Percentiles rank a stretch among this genome's conserved stretches.
Conservation (phyloP, 495 filamentous ascomycete genomes). For the Podospora appendiculata region DNA sequence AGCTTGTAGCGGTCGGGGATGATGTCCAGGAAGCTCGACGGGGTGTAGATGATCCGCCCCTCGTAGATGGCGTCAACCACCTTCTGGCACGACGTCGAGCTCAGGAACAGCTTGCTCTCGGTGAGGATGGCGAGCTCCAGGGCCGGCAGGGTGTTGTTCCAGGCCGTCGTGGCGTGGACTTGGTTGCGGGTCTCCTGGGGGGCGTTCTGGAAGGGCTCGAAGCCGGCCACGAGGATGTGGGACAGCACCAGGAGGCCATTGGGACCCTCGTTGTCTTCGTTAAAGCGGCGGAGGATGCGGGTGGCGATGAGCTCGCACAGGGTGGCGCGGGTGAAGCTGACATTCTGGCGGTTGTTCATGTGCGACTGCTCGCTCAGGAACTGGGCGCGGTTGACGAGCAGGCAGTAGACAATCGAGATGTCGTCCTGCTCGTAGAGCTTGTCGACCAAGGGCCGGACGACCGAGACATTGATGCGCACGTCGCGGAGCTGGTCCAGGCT, state of each 20-base stretch:
- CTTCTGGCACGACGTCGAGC: conserved; percentile 60
- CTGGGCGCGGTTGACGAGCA: conserved; percentile 62
- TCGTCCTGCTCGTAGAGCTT: conserved; percentile 61
- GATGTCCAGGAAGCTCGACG: conserved; percentile 60
- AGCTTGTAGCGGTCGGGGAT: conserved; percentile 69
- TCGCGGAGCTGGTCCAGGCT: conserved; percentile 59
- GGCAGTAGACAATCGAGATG: conserved; percentile 60
- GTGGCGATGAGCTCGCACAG: conserved; percentile 64
- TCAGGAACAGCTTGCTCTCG: conserved; percentile 59
- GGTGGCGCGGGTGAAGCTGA: conserved; percentile 56
- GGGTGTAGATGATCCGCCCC: conserved; percentile 62
- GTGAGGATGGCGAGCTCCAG: conserved; percentile 66
- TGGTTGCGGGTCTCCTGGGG: conserved; percentile 48
- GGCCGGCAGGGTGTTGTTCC: conserved; percentile 55
- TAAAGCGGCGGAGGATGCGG: conserved; percentile 56
- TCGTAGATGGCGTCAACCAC: conserved; percentile 64
- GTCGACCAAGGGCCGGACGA: conserved; percentile 62
- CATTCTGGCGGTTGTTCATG: conserved; percentile 60
- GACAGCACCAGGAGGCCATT: conserved; percentile 54
- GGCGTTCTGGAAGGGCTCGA: conserved; percentile 65
- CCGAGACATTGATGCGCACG: conserved; percentile 60
- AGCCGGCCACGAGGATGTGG: conserved; percentile 64
- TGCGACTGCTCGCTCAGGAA: conserved; percentile 60
- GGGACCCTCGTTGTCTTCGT: conserved; percentile 57
- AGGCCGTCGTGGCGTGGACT: conserved; percentile 36